Conservation (phyloP, 106 monocot genomes). For the Dioscorea dumetorum region DNA sequence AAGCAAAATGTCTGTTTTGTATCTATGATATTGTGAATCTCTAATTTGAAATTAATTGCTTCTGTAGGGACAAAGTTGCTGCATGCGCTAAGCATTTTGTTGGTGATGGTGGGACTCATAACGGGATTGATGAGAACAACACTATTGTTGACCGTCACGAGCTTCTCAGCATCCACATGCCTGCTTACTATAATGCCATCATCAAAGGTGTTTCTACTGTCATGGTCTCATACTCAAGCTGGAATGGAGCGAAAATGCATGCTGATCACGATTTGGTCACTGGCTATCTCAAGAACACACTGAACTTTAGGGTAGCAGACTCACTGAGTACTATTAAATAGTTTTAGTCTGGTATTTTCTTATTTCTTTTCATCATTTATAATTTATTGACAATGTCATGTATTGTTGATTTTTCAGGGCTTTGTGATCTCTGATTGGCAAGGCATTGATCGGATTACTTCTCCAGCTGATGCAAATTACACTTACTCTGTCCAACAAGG, state of each 20-base stretch:
- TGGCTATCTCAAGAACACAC: slow-evolving; percentile 6
- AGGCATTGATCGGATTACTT: slow-evolving; percentile 46
- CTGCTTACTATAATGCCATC: slow-evolving; percentile 10
- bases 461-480: slow-evolving; percentile 30
- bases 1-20: too few species aligned
- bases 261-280: slow-evolving; percentile 4
- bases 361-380: neutral
- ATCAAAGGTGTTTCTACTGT: slow-evolving; percentile 14
- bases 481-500: slow-evolving; percentile 38
- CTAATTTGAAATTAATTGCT: too few species aligned
- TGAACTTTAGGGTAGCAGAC: slow-evolving; percentile 2
- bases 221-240: slow-evolving; percentile 13
- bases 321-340: too few species aligned
- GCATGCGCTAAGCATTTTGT: slow-evolving; percentile 14
- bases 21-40: too few species aligned
- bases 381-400: neutral
- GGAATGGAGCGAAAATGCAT: slow-evolving; percentile 13
- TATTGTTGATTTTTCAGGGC: slow-evolving; percentile 2
- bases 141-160: neutral
- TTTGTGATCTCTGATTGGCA: slow-evolving; percentile 55
- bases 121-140: slow-evolving; percentile 9
- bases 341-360: neutral
- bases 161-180: slow-evolving; percentile 12
- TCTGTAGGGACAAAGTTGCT: slow-evolving; percentile 6
- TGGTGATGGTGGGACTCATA: slow-evolving; percentile 10